Percentiles rank a stretch among this genome's conserved stretches.
phyloP scores from a whole-genome alignment of 371 early-diverging fungal genomes.

The Haplosporangium sp. region DNA sequence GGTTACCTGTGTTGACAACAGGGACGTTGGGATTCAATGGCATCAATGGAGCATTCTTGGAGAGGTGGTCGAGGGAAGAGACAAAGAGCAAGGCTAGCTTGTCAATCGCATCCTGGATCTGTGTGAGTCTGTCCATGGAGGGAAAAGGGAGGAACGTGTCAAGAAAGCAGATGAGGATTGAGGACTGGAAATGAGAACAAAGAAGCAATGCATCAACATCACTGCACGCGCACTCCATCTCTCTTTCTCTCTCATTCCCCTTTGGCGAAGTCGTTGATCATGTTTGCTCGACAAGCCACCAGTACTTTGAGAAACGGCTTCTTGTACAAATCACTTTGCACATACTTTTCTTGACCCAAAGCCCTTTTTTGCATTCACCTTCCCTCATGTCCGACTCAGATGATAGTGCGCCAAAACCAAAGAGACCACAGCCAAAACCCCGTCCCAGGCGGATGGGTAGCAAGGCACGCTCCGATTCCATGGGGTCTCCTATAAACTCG shows the following conservation, averaged over 20 bases:
- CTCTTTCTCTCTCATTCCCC: constrained; percentile 1
- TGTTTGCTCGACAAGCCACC: too few relatives aligned
- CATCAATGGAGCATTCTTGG: constrained; percentile 44
- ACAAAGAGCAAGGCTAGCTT: constrained; percentile 54
- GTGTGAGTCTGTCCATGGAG: constrained; percentile 66
- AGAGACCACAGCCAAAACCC: constrained; percentile 43
- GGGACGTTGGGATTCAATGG: constrained; percentile 42
- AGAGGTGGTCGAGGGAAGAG: constrained; percentile 54
- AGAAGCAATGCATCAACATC: too few relatives aligned
- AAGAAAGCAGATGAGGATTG: not conserved
- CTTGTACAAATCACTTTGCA: too few relatives aligned
- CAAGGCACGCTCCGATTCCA: not conserved
- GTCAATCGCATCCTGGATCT: constrained; percentile 74
- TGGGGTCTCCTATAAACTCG: constrained; percentile 3
- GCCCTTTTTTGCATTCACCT: not conserved
- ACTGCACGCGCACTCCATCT: not conserved
- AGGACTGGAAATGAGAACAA: not conserved
- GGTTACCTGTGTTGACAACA: constrained; percentile 45
- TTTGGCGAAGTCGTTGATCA: too few relatives aligned
- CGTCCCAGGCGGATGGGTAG: constrained; percentile 16
- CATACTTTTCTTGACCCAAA: too few relatives aligned
- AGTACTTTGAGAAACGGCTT: too few relatives aligned
- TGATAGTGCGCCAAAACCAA: constrained; percentile 7
- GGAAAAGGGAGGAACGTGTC: not conserved
- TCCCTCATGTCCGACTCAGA: constrained; percentile 48